Base-by-base conservation (phyloP, 2,329 filamentous ascomycete genomes). In the Trichophyton verrucosum region DNA sequence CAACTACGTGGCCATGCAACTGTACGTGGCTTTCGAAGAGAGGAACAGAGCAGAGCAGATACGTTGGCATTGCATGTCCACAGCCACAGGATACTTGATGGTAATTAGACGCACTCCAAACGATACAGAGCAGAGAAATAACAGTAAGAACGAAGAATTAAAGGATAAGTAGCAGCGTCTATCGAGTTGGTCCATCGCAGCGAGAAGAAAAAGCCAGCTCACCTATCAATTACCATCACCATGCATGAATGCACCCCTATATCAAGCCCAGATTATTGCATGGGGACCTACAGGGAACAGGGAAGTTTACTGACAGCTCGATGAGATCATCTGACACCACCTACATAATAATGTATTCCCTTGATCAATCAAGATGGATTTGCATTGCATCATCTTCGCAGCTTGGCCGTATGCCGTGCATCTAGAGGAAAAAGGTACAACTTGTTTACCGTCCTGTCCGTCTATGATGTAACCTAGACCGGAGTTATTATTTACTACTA, bases 311-410 rank as follows among this genome's bases (percentile, higher is more conserved):
- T 55, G 51, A 36, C 51, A 55, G 30, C 51, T 55, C 9, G 51
- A 36, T 55, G 27, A 27, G 22, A 55, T 55, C 51, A 55, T 55
- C 51, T 55, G 51, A 55, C 51, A 22, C 49, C 4, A 36, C 30
- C 33, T 27, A 38, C 9, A 38, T 38, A 38, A 13, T 38, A 3
- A 38, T 38, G 11, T 13, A n/a, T 55, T 36, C 30, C 30, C 27
- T 33, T 30, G 49, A 53, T 11, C 27, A 36, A 36, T 55, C 24
- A 51, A 51, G 22, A 24, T 38, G n/a, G 51, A 55, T 55, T 55
- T 55, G 33, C 51, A 55, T 55, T 55, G 51, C 51, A 55, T 55
- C 51, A 55, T 55, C 27, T 20, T 51, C 40, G n/a, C 13, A 15
- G 27, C 51, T 55, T 55, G 51, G 51, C 27, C 20, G 24, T 51